These are phyloP conservation scores for Ceratopteris richardii DNA, from an alignment of 75 land plant genomes.

Conservation along the genomic window DNA sequence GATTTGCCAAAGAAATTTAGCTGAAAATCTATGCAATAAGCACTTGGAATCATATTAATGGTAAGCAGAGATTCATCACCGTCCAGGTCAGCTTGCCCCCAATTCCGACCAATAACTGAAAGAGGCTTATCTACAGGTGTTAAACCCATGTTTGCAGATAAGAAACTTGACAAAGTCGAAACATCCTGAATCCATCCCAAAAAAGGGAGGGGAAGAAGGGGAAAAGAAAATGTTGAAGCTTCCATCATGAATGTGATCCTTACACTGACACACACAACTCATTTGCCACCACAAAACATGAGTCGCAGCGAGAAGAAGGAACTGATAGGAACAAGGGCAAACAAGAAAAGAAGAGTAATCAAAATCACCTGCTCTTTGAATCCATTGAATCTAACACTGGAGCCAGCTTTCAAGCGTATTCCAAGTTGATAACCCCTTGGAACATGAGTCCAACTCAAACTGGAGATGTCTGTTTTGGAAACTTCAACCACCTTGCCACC, in stretches of 20 bases:
- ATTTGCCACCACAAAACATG: no score
- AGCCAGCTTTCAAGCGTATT: slow-evolving; percentile 28
- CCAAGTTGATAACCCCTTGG: slow-evolving; percentile 38
- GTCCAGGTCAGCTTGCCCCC: slow-evolving; percentile 37
- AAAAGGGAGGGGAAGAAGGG: background rate
- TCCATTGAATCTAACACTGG: slow-evolving; percentile 36
- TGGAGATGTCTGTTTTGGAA: slow-evolving; percentile 21
- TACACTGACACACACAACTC: no score
- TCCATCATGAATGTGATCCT: no score
- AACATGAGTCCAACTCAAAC: slow-evolving; percentile 36
- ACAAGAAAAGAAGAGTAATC: no score
- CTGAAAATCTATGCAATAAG: no score
- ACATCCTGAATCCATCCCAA: slow-evolving; percentile 34
- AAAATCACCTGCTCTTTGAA: slow-evolving; percentile 48
- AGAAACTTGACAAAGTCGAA: slow-evolving; percentile 23
- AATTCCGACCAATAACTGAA: slow-evolving; percentile 43
- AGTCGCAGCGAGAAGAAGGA: no score
- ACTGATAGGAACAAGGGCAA: no score
- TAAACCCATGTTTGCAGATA: slow-evolving; percentile 31
- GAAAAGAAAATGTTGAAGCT: background rate
- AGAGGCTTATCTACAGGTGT: slow-evolving; percentile 41
- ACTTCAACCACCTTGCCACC: slow-evolving; percentile 46
- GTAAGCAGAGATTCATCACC: slow-evolving; percentile 10
- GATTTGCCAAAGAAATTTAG: no score
- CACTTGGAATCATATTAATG: no score